Evolutionary conservation across 2,329 filamentous ascomycete species (phyloP), one percentile per base, ranked within the genome.

Genomic region (Phoma herbarum): DNA sequence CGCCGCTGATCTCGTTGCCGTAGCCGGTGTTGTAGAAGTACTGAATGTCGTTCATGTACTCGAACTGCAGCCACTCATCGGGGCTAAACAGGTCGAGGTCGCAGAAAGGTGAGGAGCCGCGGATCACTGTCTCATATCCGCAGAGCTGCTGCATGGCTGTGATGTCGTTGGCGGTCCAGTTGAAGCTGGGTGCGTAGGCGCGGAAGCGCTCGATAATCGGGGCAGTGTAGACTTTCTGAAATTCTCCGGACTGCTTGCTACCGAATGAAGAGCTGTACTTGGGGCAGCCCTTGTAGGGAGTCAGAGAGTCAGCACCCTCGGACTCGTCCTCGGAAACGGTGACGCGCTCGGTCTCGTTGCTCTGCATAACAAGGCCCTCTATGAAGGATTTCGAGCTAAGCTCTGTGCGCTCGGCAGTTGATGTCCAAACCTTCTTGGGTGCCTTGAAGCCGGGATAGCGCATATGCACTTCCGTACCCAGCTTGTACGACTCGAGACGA

Each of bases 21-120:
- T 90, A 90, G 18, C 88, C 88, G 1, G 83, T 75, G 74, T 90
- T 90, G 75, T 88, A 86, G 68, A 86, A 85, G 70, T 89, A 89
- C 67, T 83, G 82, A 61, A 89, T 76, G 61, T 89, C 87, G 61
- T 86, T 86, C 12, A 84, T 81, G 69, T 89, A 89, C 73, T 89
- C 87, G 76, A 87, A 89, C 2, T 79, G 79, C n/a, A 89, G 83
- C 87, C 86, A 89, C 61, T 89, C 86, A 62, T 86, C 82, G 0
- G 85, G 81, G 1, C 81, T 79, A 68, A 89, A 89, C 12, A 88
- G 79, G 16, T 83, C 79, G 0, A 86, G 78, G 52, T 84, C 81
- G 75, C 87, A 89, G 72, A 89, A 88, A 0, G 83, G 82, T 0
- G 86, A 88, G 44, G 80, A 83, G 2, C 87, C 87, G 0, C 82